Evolutionary conservation across 2,329 filamentous ascomycete species (phyloP), one percentile per base, ranked within the genome.

Genomic region (Dactylellina parvicollis): DNA sequence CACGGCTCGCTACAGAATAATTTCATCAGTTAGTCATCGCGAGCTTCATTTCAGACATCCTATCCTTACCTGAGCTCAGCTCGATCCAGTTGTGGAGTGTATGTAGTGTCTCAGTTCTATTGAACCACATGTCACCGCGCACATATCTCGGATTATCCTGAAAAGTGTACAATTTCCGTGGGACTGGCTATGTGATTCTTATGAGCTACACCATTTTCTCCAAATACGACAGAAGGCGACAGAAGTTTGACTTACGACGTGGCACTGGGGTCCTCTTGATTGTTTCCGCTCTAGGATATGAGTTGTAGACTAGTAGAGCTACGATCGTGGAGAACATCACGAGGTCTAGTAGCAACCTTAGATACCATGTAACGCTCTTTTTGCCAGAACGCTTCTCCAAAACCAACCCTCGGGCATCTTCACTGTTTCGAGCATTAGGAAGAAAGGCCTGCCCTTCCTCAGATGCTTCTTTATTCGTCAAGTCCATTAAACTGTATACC

Each of bases 31-130:
- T n/a, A n/a, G n/a, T n/a, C n/a, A n/a, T n/a, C n/a, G n/a, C n/a
- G n/a, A n/a, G n/a, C n/a, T n/a, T n/a, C n/a, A n/a, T n/a, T n/a
- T n/a, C n/a, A n/a, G n/a, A n/a, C n/a, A n/a, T n/a, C n/a, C n/a
- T 14, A 8, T 12, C 36, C 75, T 0, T 76, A 79, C 78, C 78
- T 64, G 79, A 77, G 50, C 80, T 81, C 32, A 81, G 61, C 14
- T 78, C 78, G 38, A 81, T 78, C 80, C 80, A 81, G 76, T 77
- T 80, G 32, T 81, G 80, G 8, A 81, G 76, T 1, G 78, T 79
- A 26, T 77, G 77, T 7, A 81, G 76, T 9, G 80, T 81, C 3
- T 78, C 76, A 10, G 78, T 72, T 32, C 79, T 77, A 61, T 77
- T 76, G 74, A 79, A 79, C 74, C 80, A 79, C 80, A 81, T 81